Conservation (phyloP, 768 basidiomycete species). For the Fomitopsis serialis region DNA sequence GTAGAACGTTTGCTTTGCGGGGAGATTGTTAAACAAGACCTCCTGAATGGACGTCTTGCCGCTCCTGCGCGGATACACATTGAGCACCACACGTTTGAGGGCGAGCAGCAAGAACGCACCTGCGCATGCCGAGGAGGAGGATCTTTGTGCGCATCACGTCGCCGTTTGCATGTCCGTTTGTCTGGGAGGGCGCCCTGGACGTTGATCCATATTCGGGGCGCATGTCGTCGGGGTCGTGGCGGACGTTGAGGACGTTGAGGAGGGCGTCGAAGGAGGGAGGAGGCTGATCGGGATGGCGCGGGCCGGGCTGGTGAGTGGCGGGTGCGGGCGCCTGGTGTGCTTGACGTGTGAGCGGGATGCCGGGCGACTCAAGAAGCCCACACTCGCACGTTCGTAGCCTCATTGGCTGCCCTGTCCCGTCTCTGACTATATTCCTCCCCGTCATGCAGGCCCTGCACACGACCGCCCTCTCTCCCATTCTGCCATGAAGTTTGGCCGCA, state of each 20-base stretch:
- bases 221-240: not conserved
- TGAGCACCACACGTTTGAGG: slow-evolving; percentile 1
- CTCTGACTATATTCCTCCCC: not conserved
- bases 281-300: not conserved
- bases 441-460: not conserved
- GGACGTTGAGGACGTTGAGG: not conserved
- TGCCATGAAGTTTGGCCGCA: slow-evolving; percentile 77
- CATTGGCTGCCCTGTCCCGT: not conserved
- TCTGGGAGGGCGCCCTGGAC: not conserved
- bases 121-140: slow-evolving; percentile 66
- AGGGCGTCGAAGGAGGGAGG: not conserved
- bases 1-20: slow-evolving; percentile 83
- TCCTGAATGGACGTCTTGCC: slow-evolving; percentile 91
- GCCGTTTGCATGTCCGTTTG: not conserved
- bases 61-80: slow-evolving; percentile 42
- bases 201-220: not conserved
- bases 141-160: slow-evolving; percentile 53
- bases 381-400: slow-evolving; percentile 8
- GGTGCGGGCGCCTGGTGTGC: not conserved
- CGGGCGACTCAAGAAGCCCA: not conserved
- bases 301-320: not conserved
- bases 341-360: not conserved
- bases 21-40: slow-evolving; percentile 83
- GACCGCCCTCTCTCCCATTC: not conserved
- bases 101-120: slow-evolving; percentile 33